Conservation (phyloP, 2,329 filamentous ascomycete species). For the Cyphellophora attinorum region DNA sequence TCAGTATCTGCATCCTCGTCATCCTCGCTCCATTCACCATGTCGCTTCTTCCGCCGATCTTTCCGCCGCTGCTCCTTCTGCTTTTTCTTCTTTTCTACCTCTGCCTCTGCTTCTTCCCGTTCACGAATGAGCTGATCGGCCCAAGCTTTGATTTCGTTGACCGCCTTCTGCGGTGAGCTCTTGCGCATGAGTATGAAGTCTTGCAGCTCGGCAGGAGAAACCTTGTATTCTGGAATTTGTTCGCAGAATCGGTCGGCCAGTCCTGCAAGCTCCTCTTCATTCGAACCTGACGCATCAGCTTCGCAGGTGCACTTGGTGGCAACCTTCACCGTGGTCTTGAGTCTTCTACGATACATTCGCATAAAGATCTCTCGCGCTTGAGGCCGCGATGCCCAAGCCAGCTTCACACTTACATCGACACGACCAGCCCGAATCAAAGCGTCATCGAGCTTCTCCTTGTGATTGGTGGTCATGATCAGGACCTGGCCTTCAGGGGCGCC, state of each 20-base stretch:
- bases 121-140: conserved; percentile 1
- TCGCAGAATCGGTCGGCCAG: conserved; percentile 36
- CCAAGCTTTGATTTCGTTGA: conserved; percentile 34
- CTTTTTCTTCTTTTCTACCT: conserved; percentile 5
- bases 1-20: too few species aligned
- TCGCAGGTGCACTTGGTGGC: background rate
- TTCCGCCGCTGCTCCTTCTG: too few species aligned
- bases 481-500: conserved; percentile 69
- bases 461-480: conserved; percentile 78
- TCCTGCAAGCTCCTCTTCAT: conserved; percentile 21
- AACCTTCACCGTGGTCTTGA: background rate
- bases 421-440: conserved; percentile 65
- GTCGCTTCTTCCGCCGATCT: too few species aligned
- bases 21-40: background rate
- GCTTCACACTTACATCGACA: conserved; percentile 59
- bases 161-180: conserved; percentile 34
- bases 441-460: conserved; percentile 60
- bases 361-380: conserved; percentile 20
- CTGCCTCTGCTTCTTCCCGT: conserved; percentile 2
- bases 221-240: conserved; percentile 33
- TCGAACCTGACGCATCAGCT: background rate
- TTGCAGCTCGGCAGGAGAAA: conserved; percentile 44
- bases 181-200: conserved; percentile 41
- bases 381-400: conserved; percentile 26
- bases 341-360: conserved; percentile 16